Evolutionary conservation across 768 basidiomycete genomes (phyloP), one percentile per base, ranked within the genome.

Genomic region (Phylloporus sp.): DNA sequence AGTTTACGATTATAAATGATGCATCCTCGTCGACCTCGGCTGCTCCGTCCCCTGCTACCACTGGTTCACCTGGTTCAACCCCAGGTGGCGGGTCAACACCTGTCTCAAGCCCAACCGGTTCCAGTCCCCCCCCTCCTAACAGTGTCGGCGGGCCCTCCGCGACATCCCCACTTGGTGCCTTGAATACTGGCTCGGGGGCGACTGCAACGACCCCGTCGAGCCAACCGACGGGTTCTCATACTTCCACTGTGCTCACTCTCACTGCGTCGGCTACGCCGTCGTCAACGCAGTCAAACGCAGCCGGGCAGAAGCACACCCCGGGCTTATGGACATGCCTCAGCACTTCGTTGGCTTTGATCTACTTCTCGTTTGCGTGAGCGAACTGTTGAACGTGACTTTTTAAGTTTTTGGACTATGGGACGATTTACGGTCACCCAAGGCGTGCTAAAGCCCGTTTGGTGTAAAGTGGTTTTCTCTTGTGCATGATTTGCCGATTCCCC

Each of bases 1-100:
- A 66, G 43, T 75, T 73, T 34, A 72, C 72, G 50, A 73, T 73
- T 36, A 67, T 79, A 57, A 79, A 95, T 32, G 91, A 91, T 58
- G 65, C 69, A 24, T 72, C 78, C 50, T 77, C 76, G 38, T 70
- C 65, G 8, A 42, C 59, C 18, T 35, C 61, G 24, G 28, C 20
- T 42, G 12, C 56, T 9, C 38, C 64, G 6, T 29, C 49, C 20
- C 36, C 60, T 41, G 6, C 9, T 6, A 26, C 54, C 9, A 28
- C 60, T 4, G 9, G 9, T 28, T 12, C 48, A 12, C 32, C 62
- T 11, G 34, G 24, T 42, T 18, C 47, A 13, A 28, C 49, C 12
- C 10, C 61, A 7, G 20, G 55, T 20, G 15, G 40, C 2, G 13
- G 35, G 13, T 8, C 58, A 12, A 13, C 56, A 10, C 40, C 55